Evolutionary conservation across 306 rosid species (phyloP).

Genomic region (Gynostemma pentaphyllum): DNA sequence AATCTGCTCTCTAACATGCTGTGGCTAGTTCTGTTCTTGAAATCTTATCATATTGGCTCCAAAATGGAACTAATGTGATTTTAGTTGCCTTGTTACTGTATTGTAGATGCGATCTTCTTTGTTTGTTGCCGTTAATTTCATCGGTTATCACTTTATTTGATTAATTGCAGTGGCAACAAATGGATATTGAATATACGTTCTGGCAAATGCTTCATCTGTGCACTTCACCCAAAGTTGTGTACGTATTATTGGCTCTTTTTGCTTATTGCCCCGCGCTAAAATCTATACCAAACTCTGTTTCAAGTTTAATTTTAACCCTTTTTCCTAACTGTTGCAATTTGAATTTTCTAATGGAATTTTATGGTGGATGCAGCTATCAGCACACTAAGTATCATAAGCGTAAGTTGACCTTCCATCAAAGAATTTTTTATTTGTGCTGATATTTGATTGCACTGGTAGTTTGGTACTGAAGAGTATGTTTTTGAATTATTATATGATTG

Average conservation of each 20-base stretch:
- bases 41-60: background rate
- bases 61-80: background rate
- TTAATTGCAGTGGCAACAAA: constrained; percentile 89
- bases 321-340: constrained; percentile 19
- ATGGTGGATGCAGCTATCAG: constrained; percentile 77
- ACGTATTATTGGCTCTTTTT: constrained; percentile 30
- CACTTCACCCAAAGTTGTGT: constrained; percentile 98
- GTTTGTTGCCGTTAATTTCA: constrained; percentile 9
- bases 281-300: background rate
- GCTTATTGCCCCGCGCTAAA: background rate
- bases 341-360: constrained; percentile 29
- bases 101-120: background rate
- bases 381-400: constrained; percentile 99
- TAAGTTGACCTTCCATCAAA: constrained; percentile 39
- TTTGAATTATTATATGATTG: background rate
- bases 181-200: constrained; percentile 95
- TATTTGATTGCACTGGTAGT: constrained; percentile 9
- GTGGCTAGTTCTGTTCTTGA: background rate
- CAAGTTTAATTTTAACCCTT: background rate
- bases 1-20: background rate
- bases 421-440: background rate
- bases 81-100: background rate
- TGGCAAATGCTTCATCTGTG: constrained; percentile 99
- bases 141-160: constrained; percentile 2
- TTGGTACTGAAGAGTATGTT: background rate